These are phyloP conservation scores for Trichoderma sp. DNA, from an alignment of 2,329 filamentous ascomycete species.

Conservation along the genomic window DNA sequence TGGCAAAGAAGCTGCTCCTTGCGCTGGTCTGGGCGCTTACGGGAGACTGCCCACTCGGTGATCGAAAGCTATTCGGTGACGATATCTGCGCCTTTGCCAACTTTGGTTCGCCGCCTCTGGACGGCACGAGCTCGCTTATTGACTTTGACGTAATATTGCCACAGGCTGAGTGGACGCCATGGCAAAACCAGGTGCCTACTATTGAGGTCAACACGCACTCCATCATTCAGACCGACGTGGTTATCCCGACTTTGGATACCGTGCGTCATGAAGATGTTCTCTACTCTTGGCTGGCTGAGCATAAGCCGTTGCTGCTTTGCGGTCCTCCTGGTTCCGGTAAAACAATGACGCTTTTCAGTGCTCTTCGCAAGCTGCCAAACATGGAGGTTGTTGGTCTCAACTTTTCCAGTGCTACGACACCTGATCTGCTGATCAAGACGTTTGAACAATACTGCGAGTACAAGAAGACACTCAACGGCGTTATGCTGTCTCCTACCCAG, in stretches of 20 bases:
- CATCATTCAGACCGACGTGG: conserved; percentile 95
- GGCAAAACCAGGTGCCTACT: conserved; percentile 91
- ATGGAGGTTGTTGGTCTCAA: conserved; percentile 99
- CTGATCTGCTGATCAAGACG: conserved; percentile 96
- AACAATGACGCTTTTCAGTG: conserved; percentile 99
- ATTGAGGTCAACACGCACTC: conserved; percentile 99
- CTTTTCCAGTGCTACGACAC: conserved; percentile 97
- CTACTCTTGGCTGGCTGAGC: conserved; percentile 98
- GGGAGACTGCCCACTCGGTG: conserved; percentile 85
- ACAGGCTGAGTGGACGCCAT: conserved; percentile 83
- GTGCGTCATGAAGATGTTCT: conserved; percentile 98
- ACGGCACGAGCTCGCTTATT: conserved; percentile 81
- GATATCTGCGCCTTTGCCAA: conserved; percentile 79
- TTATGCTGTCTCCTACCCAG: conserved; percentile 92
- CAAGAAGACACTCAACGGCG: conserved; percentile 95
- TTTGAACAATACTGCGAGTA: conserved; percentile 99
- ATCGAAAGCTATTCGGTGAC: conserved; percentile 89
- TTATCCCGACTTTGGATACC: conserved; percentile 96
- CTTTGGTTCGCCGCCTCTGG: conserved; percentile 79
- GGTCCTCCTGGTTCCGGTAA: conserved; percentile 98
- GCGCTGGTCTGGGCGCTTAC: conserved; percentile 94
- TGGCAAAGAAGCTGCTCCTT: conserved; percentile 91
- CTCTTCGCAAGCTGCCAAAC: conserved; percentile 91
- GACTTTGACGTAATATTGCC: conserved; percentile 92
- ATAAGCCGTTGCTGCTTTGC: conserved; percentile 94